Percentiles rank a stretch among this genome's conserved stretches.
Evolutionary conservation across 768 basidiomycete genomes (phyloP).

Genomic region (Sarcodon sp.): DNA sequence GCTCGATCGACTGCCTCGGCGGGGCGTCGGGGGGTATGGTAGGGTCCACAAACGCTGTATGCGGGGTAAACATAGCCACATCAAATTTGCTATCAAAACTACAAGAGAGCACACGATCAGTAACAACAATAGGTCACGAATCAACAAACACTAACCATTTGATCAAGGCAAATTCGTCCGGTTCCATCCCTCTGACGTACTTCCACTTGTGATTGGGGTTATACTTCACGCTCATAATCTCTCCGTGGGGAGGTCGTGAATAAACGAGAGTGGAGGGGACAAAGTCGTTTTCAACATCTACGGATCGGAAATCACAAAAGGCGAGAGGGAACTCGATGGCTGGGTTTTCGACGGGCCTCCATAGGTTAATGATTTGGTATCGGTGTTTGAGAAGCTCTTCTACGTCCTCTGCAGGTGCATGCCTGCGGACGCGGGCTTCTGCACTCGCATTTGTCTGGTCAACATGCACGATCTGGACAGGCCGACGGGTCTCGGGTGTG

Average conservation of each 20-base stretch:
- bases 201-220: conserved; percentile 26
- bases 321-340: conserved; percentile 28
- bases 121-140: too few species aligned
- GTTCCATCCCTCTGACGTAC: conserved; percentile 24
- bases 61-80: conserved; percentile 44
- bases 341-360: conserved; percentile 28
- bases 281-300: conserved; percentile 24
- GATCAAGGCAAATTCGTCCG: conserved; percentile 28
- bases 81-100: conserved; percentile 22
- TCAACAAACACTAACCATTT: conserved; percentile 18
- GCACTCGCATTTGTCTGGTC: conserved; percentile 28
- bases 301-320: conserved; percentile 24
- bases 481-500: conserved; percentile 7
- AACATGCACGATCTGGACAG: conserved; percentile 20
- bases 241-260: conserved; percentile 12
- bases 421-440: conserved; percentile 22
- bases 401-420: conserved; percentile 24
- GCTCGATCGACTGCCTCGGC: conserved; percentile 44
- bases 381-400: conserved; percentile 26
- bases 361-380: conserved; percentile 32
- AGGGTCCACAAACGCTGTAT: conserved; percentile 49
- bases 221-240: conserved; percentile 21
- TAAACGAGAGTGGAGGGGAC: conserved; percentile 23
- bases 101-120: not conserved
- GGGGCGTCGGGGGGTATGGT: conserved; percentile 35